Conservation (phyloP, 306 rosid genomes). For the Glycine tomentella region DNA sequence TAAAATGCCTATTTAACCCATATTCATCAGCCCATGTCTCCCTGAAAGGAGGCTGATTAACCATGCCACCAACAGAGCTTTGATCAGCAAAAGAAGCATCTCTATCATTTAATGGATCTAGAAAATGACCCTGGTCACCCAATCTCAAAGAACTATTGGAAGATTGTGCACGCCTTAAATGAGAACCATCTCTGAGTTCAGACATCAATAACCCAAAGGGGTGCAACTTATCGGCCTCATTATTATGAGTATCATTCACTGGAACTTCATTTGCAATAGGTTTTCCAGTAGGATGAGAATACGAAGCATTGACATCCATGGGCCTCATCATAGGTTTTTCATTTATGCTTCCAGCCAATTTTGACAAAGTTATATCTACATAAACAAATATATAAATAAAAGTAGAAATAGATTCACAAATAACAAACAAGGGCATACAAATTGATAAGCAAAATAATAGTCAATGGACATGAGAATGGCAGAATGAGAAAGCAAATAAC, state of each 20-base stretch:
- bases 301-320: constrained; percentile 43
- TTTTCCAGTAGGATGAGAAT: constrained; percentile 51
- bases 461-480: constrained; percentile 8
- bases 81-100: constrained; percentile 53
- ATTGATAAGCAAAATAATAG: constrained; percentile 20
- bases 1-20: constrained; percentile 47
- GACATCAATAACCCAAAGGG: constrained; percentile 80
- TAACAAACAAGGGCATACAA: constrained; percentile 18
- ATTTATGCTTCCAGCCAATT: constrained; percentile 56
- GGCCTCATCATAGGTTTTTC: constrained; percentile 52
- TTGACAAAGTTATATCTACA: constrained; percentile 56
- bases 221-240: constrained; percentile 66
- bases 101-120: constrained; percentile 56
- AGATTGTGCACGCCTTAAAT: constrained; percentile 61
- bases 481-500: constrained; percentile 27
- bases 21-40: constrained; percentile 60
- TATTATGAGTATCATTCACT: constrained; percentile 45
- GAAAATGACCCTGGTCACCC: constrained; percentile 63
- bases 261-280: constrained; percentile 55
- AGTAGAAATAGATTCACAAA: constrained; percentile 23
- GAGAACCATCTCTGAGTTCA: constrained; percentile 67
- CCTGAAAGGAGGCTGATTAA: constrained; percentile 54
- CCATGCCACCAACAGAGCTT: constrained; percentile 52
- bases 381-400: constrained; percentile 31
- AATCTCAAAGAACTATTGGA: constrained; percentile 58